Percentiles rank a stretch among this genome's conserved stretches.
phyloP scores from a whole-genome alignment of 192 early-diverging fungal genomes.

The Endogone sp. region DNA sequence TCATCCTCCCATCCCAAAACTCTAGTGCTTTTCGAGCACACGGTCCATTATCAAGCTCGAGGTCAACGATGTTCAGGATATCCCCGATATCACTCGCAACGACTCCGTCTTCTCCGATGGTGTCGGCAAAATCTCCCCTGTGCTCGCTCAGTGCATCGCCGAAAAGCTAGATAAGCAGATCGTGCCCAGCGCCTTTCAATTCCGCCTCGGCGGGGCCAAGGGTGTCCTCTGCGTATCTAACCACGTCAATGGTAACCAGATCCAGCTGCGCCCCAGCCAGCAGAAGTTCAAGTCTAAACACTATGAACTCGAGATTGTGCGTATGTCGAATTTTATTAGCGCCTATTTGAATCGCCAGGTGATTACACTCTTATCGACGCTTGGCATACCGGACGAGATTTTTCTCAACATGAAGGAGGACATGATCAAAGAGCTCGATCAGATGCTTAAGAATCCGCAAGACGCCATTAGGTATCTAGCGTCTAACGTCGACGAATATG shows the following conservation, averaged over 20 bases:
- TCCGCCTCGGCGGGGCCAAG: constrained; percentile 66
- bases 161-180: constrained; percentile 28
- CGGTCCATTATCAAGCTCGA: constrained; percentile 37
- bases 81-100: constrained; percentile 56
- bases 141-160: constrained; percentile 40
- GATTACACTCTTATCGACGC: constrained; percentile 51
- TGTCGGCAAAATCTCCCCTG: constrained; percentile 55
- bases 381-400: constrained; percentile 53
- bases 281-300: constrained; percentile 53
- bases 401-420: constrained; percentile 46
- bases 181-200: constrained; percentile 63
- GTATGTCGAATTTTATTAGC: constrained; percentile 41
- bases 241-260: constrained; percentile 20
- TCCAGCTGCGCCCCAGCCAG: constrained; percentile 53
- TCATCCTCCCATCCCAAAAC: neutral
- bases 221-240: constrained; percentile 47
- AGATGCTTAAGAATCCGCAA: constrained; percentile 28
- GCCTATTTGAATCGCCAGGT: constrained; percentile 63
- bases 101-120: constrained; percentile 72
- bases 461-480: constrained; percentile 31
- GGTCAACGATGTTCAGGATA: constrained; percentile 31
- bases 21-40: constrained; percentile 64
- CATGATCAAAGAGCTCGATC: constrained; percentile 33
- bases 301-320: constrained; percentile 53
- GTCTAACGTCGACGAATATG: constrained; percentile 41